Conservation (phyloP, 306 rosid species). For the Cicer bijugum region DNA sequence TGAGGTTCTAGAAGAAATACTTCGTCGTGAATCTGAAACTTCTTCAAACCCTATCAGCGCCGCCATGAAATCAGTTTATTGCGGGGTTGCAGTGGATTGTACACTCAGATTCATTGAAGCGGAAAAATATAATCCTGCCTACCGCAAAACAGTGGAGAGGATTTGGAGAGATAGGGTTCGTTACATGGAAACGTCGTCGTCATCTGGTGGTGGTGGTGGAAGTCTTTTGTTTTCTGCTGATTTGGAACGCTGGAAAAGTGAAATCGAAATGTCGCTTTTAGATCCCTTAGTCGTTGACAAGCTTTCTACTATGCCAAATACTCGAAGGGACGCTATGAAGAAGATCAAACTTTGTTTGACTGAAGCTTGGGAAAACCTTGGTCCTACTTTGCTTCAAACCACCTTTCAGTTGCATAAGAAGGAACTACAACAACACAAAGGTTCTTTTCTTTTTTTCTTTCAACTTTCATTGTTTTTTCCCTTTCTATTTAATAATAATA, state of each 20-base stretch:
- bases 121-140: constrained; percentile 26
- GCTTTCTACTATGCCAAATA: constrained; percentile 33
- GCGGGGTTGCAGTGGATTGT: constrained; percentile 64
- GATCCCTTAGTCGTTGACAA: constrained; percentile 33
- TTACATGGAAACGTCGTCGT: not conserved
- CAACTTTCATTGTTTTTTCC: too few relatives aligned
- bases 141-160: constrained; percentile 47
- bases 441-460: not conserved
- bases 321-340: constrained; percentile 50
- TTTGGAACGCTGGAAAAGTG: constrained; percentile 45
- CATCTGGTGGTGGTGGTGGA: not conserved
- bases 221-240: constrained; percentile 36
- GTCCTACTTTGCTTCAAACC: constrained; percentile 36
- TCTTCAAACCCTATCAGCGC: not conserved
- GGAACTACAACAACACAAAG: not conserved
- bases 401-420: not conserved
- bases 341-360: constrained; percentile 42
- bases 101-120: constrained; percentile 51
- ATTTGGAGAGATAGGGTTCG: constrained; percentile 61
- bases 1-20: too few relatives aligned
- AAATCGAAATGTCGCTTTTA: constrained; percentile 53
- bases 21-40: too few relatives aligned
- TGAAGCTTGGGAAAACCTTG: constrained; percentile 51
- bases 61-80: constrained; percentile 57
- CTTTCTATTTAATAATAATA: too few relatives aligned